Evolutionary conservation across 2,329 filamentous ascomycete genomes (phyloP).

Genomic region (Diaporthe humulicola): DNA sequence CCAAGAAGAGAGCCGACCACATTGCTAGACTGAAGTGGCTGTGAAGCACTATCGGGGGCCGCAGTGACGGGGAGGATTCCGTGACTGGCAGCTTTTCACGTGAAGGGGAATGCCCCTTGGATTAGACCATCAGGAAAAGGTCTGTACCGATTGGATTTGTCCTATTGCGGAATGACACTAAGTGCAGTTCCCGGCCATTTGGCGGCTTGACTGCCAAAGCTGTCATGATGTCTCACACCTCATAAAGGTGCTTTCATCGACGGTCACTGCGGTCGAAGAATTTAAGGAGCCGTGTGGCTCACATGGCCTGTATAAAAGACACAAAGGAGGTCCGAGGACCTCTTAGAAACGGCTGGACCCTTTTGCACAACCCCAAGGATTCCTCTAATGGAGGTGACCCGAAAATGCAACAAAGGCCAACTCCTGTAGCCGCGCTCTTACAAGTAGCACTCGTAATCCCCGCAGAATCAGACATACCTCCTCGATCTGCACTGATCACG

Average conservation of each 20-base stretch:
- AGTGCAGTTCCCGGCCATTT: conserved; percentile 25
- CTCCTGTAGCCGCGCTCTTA: conserved; percentile 17
- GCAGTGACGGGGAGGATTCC: conserved; percentile 5
- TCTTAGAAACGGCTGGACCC: conserved; percentile 1
- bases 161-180: conserved; percentile 28
- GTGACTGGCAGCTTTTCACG: conserved; percentile 9
- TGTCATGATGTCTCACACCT: conserved; percentile 32
- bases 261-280: conserved; percentile 12
- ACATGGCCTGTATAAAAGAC: conserved; percentile 25
- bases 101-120: conserved; percentile 5
- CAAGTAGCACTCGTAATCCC: conserved; percentile 28
- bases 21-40: conserved; percentile 91
- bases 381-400: background rate
- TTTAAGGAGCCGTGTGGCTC: conserved; percentile 26
- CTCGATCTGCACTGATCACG: conserved; percentile 22
- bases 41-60: conserved; percentile 47
- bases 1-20: conserved; percentile 93
- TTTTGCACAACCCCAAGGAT: conserved; percentile 18
- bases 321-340: conserved; percentile 27
- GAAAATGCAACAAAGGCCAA: conserved; percentile 22
- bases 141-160: conserved; percentile 11
- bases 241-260: conserved; percentile 31
- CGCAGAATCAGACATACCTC: conserved; percentile 3
- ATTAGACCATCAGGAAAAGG: background rate
- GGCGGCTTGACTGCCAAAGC: conserved; percentile 22